Evolutionary conservation across 768 basidiomycete genomes (phyloP), one percentile per base, ranked within the genome.

Genomic region (Cystobasidium onofrii): DNA sequence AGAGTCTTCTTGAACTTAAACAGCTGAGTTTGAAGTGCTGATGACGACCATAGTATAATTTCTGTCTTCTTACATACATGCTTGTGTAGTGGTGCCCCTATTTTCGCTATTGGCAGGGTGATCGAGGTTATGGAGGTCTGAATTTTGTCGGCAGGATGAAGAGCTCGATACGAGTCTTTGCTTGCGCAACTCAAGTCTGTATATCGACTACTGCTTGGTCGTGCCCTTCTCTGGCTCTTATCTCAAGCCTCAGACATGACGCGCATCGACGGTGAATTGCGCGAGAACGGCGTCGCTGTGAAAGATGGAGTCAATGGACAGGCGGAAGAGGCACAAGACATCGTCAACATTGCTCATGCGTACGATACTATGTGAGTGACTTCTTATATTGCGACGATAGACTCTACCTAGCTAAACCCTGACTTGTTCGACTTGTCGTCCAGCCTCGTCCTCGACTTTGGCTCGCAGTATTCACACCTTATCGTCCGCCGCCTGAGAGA

Each of bases 401-500:
- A n/a, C n/a, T n/a, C n/a, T n/a, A n/a, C n/a, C n/a, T n/a, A 57
- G 25, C 54, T 57, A 25, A 57, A 57, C 31, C 27, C 13, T 41
- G 6, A 4, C 13, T 64, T 7, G 13, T 55, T 2, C 66, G n/a
- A 12, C 27, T 41, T 12, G 34, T 9, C 54, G 17, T 18, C n/a
- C 57, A 75, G 73, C 27, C 63, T 75, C 18, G 72, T 75, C 10
- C 73, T 75, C 27, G 75, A 75, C 43, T 75, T 75, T 73, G 75
- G 75, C 43, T 64, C 62, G 44, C 75, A 75, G 50, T 75, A 75
- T 41, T 75, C 94, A 76, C 96, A 98, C 84, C 84, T 99, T 76
- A 98, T 98, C 81, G 96, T 94, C 7, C 84, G 96, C 80, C 86
- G 96, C 87, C 97, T 95, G 86, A 89, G 96, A 80, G 96, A 99